Evolutionary conservation across 768 basidiomycete species (phyloP), one percentile per base, ranked within the genome.

Genomic region (Suillus occidentalis): DNA sequence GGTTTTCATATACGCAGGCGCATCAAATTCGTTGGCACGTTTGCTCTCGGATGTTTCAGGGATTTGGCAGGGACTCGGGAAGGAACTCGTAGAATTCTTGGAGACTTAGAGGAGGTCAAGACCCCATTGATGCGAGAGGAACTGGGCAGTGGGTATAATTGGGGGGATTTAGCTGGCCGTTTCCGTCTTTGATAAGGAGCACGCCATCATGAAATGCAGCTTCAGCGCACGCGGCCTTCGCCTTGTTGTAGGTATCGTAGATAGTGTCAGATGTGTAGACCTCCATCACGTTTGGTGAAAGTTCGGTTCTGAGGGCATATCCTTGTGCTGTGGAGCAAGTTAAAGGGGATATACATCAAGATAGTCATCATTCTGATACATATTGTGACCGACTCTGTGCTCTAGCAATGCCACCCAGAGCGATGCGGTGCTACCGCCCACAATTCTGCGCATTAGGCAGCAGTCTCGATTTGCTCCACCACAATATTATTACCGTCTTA

Each of bases 21-120:
- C 83, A 59, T 87, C 85, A 63, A 89, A 82, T 64, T 87, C 83
- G 0, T 73, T 65, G 6, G 82, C 83, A 2, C 78, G 72, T 67
- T 80, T 81, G 16, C 80, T 77, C 1, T 79, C 80, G 12, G 88
- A 78, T 13, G 77, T 69, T 65, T 88, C 86, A 0, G 86, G 85
- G 60, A 90, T 83, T 1, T 89, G 90, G 53, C 82, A 80, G 1
- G 88, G n/a, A n/a, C n/a, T n/a, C n/a, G n/a, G n/a, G 89, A 53
- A 92, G 82, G 13, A 84, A 73, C n/a, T 88, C 88, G 69, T 83
- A 89, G 72, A 87, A 91, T 1, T 74, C 74, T 65, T 88, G 87
- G 1, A 91, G 73, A 0, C 82, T 79, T 47, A 81, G 72, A 3
- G 76, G 74, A 18, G 66, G 62, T 31, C 56, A 62, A 49, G 2